phyloP scores from a whole-genome alignment of 495 filamentous ascomycete species.

The Trichoderma orchidacearum region DNA sequence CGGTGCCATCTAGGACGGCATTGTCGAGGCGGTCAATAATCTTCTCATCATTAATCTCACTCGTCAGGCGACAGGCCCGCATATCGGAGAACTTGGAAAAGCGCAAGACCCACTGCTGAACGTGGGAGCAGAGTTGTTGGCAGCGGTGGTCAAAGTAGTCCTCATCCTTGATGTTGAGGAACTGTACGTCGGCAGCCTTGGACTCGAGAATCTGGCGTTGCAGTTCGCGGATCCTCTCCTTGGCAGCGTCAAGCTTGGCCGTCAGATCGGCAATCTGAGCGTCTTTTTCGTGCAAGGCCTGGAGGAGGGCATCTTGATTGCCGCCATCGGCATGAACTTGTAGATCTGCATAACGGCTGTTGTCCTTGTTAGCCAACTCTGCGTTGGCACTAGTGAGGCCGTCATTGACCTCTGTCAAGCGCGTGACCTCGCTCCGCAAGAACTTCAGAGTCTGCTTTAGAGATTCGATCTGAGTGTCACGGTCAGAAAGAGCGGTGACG shows the following conservation, averaged over 20 bases:
- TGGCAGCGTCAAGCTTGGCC: constrained; percentile 60
- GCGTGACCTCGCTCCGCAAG: constrained; percentile 63
- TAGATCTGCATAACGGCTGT: constrained; percentile 43
- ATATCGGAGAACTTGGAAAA: constrained; percentile 95
- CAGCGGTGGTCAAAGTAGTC: constrained; percentile 93
- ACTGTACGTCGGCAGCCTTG: constrained; percentile 52
- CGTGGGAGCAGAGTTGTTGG: constrained; percentile 81
- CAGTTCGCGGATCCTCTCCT: constrained; percentile 64
- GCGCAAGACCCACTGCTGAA: constrained; percentile 89
- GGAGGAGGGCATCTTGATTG: constrained; percentile 32
- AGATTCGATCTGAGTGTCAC: constrained; percentile 67
- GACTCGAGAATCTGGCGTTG: constrained; percentile 69
- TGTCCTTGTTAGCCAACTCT: constrained; percentile 51
- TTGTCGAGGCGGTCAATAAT: constrained; percentile 87
- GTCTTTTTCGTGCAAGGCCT: constrained; percentile 66
- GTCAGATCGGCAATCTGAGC: constrained; percentile 63
- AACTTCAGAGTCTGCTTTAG: constrained; percentile 63
- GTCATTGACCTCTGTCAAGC: constrained; percentile 62
- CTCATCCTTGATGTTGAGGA: constrained; percentile 71
- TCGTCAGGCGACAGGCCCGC: constrained; percentile 64
- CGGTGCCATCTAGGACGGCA: constrained; percentile 81
- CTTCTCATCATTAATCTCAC: constrained; percentile 74
- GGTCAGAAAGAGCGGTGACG: constrained; percentile 40
- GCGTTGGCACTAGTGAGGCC: constrained; percentile 57
- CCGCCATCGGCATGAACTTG: constrained; percentile 38